Conservation (phyloP, 2,329 filamentous ascomycete genomes). For the Colletotrichum higginsianum region DNA sequence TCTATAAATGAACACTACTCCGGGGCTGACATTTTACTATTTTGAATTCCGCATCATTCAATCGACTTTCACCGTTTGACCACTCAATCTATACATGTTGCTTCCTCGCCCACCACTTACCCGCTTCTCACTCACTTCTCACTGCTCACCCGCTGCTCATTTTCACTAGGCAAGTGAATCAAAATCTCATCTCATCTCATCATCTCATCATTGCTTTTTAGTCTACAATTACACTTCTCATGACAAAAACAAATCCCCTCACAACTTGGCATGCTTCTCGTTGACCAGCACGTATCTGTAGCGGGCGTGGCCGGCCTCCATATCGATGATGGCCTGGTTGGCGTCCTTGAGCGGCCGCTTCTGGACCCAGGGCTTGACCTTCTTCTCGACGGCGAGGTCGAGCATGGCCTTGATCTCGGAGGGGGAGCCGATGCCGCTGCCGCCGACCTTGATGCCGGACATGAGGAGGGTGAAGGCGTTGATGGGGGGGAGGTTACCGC, state of each 20-base stretch:
- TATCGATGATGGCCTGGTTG: conserved; percentile 66
- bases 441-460: conserved; percentile 65
- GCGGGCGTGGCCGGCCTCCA: conserved; percentile 65
- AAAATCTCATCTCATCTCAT: conserved; percentile 16
- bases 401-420: conserved; percentile 70
- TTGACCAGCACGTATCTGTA: conserved; percentile 61
- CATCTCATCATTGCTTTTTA: conserved; percentile 7
- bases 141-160: no score
- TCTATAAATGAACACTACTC: no score
- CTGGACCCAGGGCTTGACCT: conserved; percentile 68
- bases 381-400: conserved; percentile 66
- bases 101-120: no score
- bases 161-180: no score
- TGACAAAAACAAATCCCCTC: not conserved
- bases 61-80: no score
- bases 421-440: conserved; percentile 57
- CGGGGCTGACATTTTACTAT: no score
- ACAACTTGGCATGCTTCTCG: conserved; percentile 47
- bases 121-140: no score
- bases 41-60: no score
- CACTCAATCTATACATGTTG: no score
- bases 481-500: conserved; percentile 54
- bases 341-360: conserved; percentile 65
- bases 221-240: not conserved
- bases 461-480: conserved; percentile 69